Conservation (phyloP, 2,329 filamentous ascomycete genomes). For the Talaromyces rugulosus region DNA sequence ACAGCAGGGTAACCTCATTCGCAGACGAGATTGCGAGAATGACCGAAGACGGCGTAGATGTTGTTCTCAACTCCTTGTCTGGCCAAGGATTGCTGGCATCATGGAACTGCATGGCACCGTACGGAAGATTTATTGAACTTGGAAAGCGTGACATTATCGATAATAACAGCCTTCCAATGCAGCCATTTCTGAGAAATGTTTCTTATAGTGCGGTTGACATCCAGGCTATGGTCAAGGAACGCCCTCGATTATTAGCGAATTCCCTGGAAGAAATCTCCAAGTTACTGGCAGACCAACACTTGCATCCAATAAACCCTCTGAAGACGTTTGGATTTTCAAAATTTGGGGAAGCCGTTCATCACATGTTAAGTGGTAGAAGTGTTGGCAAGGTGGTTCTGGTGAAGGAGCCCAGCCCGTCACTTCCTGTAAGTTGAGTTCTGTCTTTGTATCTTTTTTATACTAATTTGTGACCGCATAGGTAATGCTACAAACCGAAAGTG, state of each 20-base stretch:
- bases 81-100: conserved; percentile 9
- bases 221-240: neutral
- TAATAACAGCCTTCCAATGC: neutral
- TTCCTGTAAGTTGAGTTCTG: neutral
- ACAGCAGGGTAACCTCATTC: neutral
- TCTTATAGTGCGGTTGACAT: neutral
- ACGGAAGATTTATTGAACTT: neutral
- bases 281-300: neutral
- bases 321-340: neutral
- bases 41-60: conserved; percentile 13
- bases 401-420: neutral
- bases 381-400: neutral
- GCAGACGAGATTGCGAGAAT: neutral
- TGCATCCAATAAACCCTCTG: neutral
- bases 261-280: neutral
- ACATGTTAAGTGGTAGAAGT: neutral
- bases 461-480: too few relatives aligned
- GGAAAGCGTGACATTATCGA: neutral
- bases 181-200: neutral
- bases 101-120: conserved; percentile 7
- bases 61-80: conserved; percentile 10
- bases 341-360: neutral
- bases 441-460: too few relatives aligned
- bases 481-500: neutral
- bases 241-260: neutral